phyloP scores from a whole-genome alignment of 2,329 filamentous ascomycete species.

The Huntiella decipiens region DNA sequence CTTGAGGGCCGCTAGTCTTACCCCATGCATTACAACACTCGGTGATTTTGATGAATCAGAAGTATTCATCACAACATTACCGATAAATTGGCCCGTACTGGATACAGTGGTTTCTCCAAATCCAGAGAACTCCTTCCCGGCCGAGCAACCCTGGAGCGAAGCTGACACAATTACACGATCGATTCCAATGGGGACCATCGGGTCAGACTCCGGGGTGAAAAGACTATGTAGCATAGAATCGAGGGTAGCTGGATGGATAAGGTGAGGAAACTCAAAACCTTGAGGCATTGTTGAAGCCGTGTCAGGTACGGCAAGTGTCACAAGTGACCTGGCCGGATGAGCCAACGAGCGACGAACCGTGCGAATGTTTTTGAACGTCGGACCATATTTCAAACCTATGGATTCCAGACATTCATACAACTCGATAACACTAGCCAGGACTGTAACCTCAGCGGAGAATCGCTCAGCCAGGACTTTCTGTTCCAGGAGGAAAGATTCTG shows the following conservation, averaged over 20 bases:
- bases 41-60: conserved; percentile 14
- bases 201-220: conserved; percentile 23
- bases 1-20: conserved; percentile 19
- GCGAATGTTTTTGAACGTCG: conserved; percentile 29
- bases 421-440: conserved; percentile 4
- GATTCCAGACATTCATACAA: conserved; percentile 31
- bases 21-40: conserved; percentile 25
- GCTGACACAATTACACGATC: conserved; percentile 28
- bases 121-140: conserved; percentile 22
- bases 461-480: too few relatives aligned
- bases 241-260: conserved; percentile 39
- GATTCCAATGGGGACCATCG: conserved; percentile 31
- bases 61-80: conserved; percentile 23
- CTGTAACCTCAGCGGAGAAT: background rate
- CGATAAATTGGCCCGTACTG: conserved; percentile 25
- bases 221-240: conserved; percentile 36
- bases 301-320: conserved; percentile 26
- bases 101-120: conserved; percentile 23
- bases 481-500: background rate
- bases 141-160: conserved; percentile 16
- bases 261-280: conserved; percentile 31
- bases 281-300: conserved; percentile 33
- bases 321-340: conserved; percentile 17
- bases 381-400: conserved; percentile 32
- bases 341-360: conserved; percentile 17